Conservation (phyloP, 2,329 filamentous ascomycete genomes). For the Phialemonium atrogriseum region DNA sequence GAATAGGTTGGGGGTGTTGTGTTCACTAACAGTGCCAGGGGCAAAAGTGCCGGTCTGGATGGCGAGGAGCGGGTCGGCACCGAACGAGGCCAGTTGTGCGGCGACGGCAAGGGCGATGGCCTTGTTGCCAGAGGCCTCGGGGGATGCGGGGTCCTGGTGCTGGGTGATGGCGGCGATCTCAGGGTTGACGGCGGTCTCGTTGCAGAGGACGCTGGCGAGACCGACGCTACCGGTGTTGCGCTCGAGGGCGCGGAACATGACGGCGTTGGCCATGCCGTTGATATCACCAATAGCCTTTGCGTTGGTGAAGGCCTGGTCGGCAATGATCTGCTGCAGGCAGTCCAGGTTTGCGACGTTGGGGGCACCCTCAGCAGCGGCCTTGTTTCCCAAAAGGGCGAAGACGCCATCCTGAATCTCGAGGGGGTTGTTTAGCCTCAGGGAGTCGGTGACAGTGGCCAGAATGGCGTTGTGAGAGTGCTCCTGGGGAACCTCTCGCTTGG, state of each 20-base stretch:
- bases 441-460: slow-evolving; percentile 25
- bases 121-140: slow-evolving; percentile 52
- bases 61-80: slow-evolving; percentile 53
- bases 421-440: slow-evolving; percentile 38
- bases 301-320: slow-evolving; percentile 54
- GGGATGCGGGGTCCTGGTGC: slow-evolving; percentile 60
- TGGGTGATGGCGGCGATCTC: slow-evolving; percentile 57
- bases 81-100: slow-evolving; percentile 49
- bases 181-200: slow-evolving; percentile 49
- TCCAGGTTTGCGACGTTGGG: slow-evolving; percentile 33
- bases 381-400: slow-evolving; percentile 41
- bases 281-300: slow-evolving; percentile 47
- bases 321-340: slow-evolving; percentile 50
- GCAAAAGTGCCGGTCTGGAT: slow-evolving; percentile 56
- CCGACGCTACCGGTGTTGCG: slow-evolving; percentile 53
- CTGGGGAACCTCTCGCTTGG: slow-evolving; percentile 41
- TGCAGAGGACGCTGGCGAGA: slow-evolving; percentile 48
- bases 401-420: slow-evolving; percentile 36
- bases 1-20: slow-evolving; percentile 4
- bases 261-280: slow-evolving; percentile 40
- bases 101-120: slow-evolving; percentile 51
- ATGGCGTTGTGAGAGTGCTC: slow-evolving; percentile 41
- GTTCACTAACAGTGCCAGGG: slow-evolving; percentile 43
- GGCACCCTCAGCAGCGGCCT: slow-evolving; percentile 23
- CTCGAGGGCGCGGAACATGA: slow-evolving; percentile 47